Base-by-base conservation (phyloP, 345 rosid genomes). In the Pistacia atlantica region DNA sequence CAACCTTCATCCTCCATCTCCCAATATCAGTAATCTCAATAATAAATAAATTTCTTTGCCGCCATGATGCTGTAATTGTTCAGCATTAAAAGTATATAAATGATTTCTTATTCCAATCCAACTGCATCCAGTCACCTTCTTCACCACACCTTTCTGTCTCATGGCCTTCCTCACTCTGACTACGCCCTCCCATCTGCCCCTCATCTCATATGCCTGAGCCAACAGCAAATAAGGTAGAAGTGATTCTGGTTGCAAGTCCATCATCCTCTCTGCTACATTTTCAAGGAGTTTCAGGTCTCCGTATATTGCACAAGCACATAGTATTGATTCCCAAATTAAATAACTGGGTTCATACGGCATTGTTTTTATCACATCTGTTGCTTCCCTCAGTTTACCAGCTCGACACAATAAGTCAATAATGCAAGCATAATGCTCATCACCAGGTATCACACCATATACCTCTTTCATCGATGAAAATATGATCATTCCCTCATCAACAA, bases 101-200 rank as follows among this genome's bases (percentile, higher is more conserved):
- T 69, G 74, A 71, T 84, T 81, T 77, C 77, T 80, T 62, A 88
- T 63, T 56, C 84, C 83, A 69, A 94, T 85, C 84, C 86, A 87
- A 81, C 97, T 92, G 79, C 81, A 83, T 75, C 90, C 96, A 49
- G 75, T 63, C 61, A 57, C 62, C 35, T 71, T 79, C 74, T 79
- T 83, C 25, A 78, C 59, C 61, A 42, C 46, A 42, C 74, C 77
- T 25, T 73, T 81, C 70, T 79, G 69, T 74, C 79, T 80, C 88
- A 90, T 80, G 46, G 75, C 75, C 25, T 84, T 87, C 82, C 81
- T 79, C 55, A 91, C 71, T 73, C 81, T 82, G 64, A 89, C 88
- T 69, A 89, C 68, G 31, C 80, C 81, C 75, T 91, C 98, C 98
- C 96, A 91, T 55, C 79, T 80, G 49, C 88, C 87, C 77, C 85